A percentile compares a stretch with the other conserved stretches of the same genome.
Evolutionary conservation across 345 rosid genomes (phyloP).

Genomic region (Geranium rotundifolium): DNA sequence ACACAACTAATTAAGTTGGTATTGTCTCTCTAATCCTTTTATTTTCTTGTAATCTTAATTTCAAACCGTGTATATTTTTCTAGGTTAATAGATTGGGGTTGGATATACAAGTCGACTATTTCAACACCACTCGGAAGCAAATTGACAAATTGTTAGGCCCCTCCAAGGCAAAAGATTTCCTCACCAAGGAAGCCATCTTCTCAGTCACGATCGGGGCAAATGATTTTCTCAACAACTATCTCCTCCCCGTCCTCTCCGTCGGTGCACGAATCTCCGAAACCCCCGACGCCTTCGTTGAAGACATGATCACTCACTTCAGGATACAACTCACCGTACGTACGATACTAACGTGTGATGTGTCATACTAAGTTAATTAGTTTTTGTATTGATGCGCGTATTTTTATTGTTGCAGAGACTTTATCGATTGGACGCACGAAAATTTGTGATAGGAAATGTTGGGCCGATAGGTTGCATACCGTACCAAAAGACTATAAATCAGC

Average conservation of each 20-base stretch:
- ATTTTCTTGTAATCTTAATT: neutral
- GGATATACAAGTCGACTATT: slow-evolving; percentile 81
- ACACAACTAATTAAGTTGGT: neutral
- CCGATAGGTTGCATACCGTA: slow-evolving; percentile 94
- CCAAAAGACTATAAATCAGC: slow-evolving; percentile 61
- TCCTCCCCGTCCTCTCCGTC: slow-evolving; percentile 64
- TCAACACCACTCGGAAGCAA: slow-evolving; percentile 56
- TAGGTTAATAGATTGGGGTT: slow-evolving; percentile 79
- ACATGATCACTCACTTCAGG: slow-evolving; percentile 51
- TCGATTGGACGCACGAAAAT: slow-evolving; percentile 65
- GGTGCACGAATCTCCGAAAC: slow-evolving; percentile 57
- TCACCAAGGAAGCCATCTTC: slow-evolving; percentile 45
- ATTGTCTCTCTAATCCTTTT: neutral
- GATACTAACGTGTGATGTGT: too few species aligned
- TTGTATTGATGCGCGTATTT: neutral
- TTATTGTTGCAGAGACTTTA: slow-evolving; percentile 57
- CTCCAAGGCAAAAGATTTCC: slow-evolving; percentile 53
- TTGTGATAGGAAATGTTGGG: slow-evolving; percentile 82
- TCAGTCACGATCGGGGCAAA: slow-evolving; percentile 79
- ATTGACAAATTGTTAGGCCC: slow-evolving; percentile 55
- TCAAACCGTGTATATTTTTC: too few species aligned
- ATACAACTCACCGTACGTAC: slow-evolving; percentile 46
- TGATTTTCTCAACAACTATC: slow-evolving; percentile 85
- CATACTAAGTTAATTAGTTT: neutral
- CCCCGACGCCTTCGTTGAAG: slow-evolving; percentile 65